phyloP scores from a whole-genome alignment of 2,329 filamentous ascomycete genomes.

The Trichoderma brevicompactum region DNA sequence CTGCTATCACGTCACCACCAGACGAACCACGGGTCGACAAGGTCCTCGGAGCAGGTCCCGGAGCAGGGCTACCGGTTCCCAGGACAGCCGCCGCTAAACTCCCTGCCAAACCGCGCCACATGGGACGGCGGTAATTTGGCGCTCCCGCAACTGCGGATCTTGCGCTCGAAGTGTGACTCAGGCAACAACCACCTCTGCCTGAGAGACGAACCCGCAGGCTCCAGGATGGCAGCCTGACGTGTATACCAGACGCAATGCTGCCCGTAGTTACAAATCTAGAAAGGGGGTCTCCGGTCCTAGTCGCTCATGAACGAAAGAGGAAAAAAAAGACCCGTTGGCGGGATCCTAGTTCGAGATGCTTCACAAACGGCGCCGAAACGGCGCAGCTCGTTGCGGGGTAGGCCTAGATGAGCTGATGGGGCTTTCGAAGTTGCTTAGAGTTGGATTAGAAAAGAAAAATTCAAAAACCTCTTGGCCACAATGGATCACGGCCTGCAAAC shows the following conservation, averaged over 20 bases:
- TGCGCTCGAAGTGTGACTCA: constrained; percentile 13
- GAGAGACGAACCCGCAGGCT: constrained; percentile 10
- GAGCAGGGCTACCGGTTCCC: constrained; percentile 1
- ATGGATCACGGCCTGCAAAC: not conserved
- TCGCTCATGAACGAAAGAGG: not conserved
- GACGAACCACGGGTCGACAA: constrained; percentile 2
- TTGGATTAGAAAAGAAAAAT: too few relatives aligned
- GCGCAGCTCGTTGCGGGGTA: constrained; percentile 11
- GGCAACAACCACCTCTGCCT: constrained; percentile 5
- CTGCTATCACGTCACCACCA: constrained; percentile 9
- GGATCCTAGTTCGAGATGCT: not conserved
- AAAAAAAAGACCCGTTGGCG: not conserved
- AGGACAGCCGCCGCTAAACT: constrained; percentile 13
- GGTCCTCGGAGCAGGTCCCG: constrained; percentile 1
- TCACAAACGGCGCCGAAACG: not conserved
- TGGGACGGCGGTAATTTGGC: constrained; percentile 19
- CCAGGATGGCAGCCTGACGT: constrained; percentile 25
- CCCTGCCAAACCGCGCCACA: constrained; percentile 6
- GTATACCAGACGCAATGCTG: constrained; percentile 17
- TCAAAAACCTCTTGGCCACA: too few relatives aligned
- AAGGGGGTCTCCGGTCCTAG: not conserved
- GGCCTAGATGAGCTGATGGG: not conserved
- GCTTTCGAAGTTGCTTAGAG: not conserved
- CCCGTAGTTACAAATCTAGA: not conserved
- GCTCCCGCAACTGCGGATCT: constrained; percentile 16